These are phyloP conservation scores for Trypanosomatidae sp. DNA, from an alignment of 208 protist species.

Conservation along the genomic window DNA sequence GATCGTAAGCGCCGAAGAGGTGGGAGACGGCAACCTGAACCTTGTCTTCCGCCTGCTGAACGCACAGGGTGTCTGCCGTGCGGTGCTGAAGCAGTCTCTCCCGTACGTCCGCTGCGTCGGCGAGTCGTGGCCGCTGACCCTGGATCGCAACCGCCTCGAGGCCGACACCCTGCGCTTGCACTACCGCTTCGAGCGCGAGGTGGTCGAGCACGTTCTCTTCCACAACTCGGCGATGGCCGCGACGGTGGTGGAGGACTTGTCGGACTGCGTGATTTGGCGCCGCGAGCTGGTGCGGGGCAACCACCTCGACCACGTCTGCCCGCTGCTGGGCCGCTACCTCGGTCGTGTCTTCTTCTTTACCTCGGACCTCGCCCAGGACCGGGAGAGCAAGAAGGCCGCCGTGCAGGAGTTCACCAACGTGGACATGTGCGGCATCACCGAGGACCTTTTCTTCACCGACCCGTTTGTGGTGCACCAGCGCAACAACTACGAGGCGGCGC, in stretches of 20 bases:
- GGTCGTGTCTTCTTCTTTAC: constrained; percentile 39
- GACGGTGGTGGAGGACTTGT: constrained; percentile 35
- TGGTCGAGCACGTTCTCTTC: constrained; percentile 34
- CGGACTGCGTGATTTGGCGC: constrained; percentile 33
- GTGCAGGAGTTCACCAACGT: constrained; percentile 35
- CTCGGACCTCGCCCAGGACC: constrained; percentile 33
- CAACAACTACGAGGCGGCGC: constrained; percentile 37
- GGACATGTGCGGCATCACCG: constrained; percentile 39
- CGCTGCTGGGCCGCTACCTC: constrained; percentile 37
- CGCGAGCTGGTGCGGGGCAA: constrained; percentile 24
- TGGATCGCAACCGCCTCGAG: constrained; percentile 41
- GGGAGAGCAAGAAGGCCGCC: constrained; percentile 35
- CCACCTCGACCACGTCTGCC: constrained; percentile 29
- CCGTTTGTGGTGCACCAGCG: too few relatives aligned
- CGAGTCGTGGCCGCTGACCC: constrained; percentile 34
- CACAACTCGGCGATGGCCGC: constrained; percentile 30
- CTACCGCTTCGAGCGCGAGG: constrained; percentile 16
- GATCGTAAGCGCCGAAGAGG: constrained; percentile 24
- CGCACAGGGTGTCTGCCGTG: constrained; percentile 19
- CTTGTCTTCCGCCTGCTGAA: constrained; percentile 34
- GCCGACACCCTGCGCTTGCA: constrained; percentile 36
- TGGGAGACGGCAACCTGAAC: constrained; percentile 41
- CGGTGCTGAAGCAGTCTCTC: constrained; percentile 35
- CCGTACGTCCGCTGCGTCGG: constrained; percentile 39
- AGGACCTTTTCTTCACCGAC: constrained; percentile 46